Base-by-base conservation (phyloP, 1,284 basidiomycete genomes). In the Rhodotorula sp. region DNA sequence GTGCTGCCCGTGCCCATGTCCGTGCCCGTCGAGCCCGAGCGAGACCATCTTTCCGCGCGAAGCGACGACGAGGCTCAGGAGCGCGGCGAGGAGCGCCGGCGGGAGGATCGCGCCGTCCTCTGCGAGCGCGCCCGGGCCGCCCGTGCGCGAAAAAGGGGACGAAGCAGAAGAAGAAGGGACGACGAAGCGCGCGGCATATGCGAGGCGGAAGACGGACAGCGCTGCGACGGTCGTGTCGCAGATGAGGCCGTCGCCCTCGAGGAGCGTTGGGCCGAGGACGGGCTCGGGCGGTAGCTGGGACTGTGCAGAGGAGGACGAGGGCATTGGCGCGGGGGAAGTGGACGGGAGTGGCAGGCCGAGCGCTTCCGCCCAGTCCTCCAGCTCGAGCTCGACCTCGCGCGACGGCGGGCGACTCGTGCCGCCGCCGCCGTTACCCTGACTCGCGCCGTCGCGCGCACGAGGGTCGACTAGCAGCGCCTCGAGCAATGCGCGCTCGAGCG, bases 171-270 rank as follows among this genome's bases (percentile, higher is more conserved):
- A 34, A 34, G 34, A 34, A 34, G 34, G 34, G 34, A 34, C 34
- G 34, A 65, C 46, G 34, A 69, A 42, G 9, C 45, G 44, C 16
- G 60, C 57, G 9, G 63, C 68, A 13, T 61, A 60, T 7, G 65
- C 68, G 25, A 58, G 45, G 3, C 59, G 54, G 34, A 70, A 70
- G 34, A 52, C 41, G 5, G 64, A n/a, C 34, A 70, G 59, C 5
- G 52, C 68, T 0, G 45, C 23, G 42, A 70, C n/a, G 16, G 68
- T 70, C 27, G 59, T 54, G 48, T 70, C 68, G 58, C 68, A 70
- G 17, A 70, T 13, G 7, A 68, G 45, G 4, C 68, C 68, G 56
- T 70, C 68, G 23, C 68, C 68, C 9, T 66, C 54, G 3, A 44
- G 21, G 8, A 59, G 48, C 19, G 41, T 42, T n/a, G 64, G 19